phyloP scores from a whole-genome alignment of 169 alveolate species.

The Cryptosporidium xiaoi region DNA sequence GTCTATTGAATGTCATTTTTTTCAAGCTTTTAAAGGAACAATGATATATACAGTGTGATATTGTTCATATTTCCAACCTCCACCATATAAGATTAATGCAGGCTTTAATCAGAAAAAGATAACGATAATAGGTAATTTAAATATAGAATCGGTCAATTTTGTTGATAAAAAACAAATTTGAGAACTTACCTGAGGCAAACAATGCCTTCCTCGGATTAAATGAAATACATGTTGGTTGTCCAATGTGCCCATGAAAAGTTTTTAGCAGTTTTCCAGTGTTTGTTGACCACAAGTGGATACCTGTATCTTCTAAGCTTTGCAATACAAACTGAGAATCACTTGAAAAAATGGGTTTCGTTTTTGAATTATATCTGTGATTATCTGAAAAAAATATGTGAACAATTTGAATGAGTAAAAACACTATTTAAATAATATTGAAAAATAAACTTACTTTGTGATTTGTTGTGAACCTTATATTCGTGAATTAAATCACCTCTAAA shows the following conservation, averaged over 20 bases:
- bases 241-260: constrained; percentile 46
- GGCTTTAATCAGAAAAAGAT: not conserved
- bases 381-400: not conserved
- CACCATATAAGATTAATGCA: constrained; percentile 72
- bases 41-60: not conserved
- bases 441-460: constrained; percentile 32
- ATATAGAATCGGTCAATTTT: not conserved
- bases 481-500: constrained; percentile 60
- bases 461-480: constrained; percentile 44
- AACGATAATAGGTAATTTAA: not conserved
- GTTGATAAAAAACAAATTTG: not conserved
- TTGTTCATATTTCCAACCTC: constrained; percentile 23
- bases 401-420: not conserved
- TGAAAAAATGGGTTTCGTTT: constrained; percentile 49
- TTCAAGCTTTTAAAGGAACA: not conserved
- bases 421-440: not conserved
- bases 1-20: too few species aligned
- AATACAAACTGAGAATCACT: constrained; percentile 68
- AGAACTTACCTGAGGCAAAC: constrained; percentile 70
- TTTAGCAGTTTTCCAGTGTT: constrained; percentile 25
- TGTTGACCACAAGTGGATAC: constrained; percentile 47
- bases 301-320: constrained; percentile 37
- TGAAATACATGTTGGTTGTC: constrained; percentile 54
- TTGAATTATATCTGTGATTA: constrained; percentile 7
- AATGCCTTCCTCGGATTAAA: constrained; percentile 69